Base-by-base conservation (phyloP, 768 basidiomycete species). In the Ramaria sp. region DNA sequence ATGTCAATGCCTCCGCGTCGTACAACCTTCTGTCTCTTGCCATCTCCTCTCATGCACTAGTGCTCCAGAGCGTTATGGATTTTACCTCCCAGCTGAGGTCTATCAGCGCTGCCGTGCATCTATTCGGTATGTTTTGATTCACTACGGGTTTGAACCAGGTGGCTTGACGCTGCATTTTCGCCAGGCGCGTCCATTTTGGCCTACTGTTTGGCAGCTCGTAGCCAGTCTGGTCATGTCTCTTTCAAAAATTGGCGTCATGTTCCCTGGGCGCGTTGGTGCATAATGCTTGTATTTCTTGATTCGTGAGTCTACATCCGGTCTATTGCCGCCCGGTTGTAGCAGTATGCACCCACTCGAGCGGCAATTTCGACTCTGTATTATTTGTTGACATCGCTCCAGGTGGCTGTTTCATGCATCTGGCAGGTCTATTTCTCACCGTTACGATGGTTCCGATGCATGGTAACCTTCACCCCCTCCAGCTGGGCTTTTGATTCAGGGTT, bases 331-430 rank as follows among this genome's bases (percentile, higher is more conserved):
- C n/a, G 9, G 33, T 37, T 31, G 31, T 31, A 43, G 33, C 12
- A 11, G 37, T 24, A 17, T 45, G 47, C 15, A 19, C 27, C 22
- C 4, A 47, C 19, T n/a, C n/a, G n/a, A 11, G 12, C 11, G 27
- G 20, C 15, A 5, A 34, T 15, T 24, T 34, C 34, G 49, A 27
- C 27, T 55, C 27, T 33, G 22, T 6, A 11, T 22, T 34, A 27
- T 12, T 10, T 45, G 27, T 55, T 27, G 12, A 47, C 46, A 38
- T n/a, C 45, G 43, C n/a, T 45, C 49, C n/a, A 57, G 55, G 37
- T 57, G 55, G 55, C 47, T 57, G 33, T 57, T 57, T 39, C 55
- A 57, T 38, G 55, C 39, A 48, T 57, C 20, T 31, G 55, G 55
- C 31, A 41, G n/a, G 45, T 37, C n/a, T 42, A n/a, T 43, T 10